Evolutionary conservation across 148 eudicot genomes (phyloP).

Genomic region (Nepenthes mirabilis): DNA sequence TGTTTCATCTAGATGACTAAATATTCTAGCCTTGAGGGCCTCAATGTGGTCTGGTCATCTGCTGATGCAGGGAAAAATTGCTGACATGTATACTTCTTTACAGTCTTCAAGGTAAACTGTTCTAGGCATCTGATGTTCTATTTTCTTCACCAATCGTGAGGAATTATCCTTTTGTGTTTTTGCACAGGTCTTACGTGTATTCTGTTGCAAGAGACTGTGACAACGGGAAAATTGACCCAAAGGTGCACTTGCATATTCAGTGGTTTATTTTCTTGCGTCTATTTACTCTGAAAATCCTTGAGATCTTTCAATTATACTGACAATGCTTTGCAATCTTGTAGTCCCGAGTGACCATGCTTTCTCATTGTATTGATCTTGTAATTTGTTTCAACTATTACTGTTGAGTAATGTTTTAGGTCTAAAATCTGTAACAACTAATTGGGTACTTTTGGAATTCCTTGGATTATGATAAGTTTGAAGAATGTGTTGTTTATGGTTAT

Average conservation of each 20-base stretch:
- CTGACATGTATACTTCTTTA: constrained; percentile 94
- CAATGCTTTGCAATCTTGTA: too few relatives aligned
- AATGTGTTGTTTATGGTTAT: too few relatives aligned
- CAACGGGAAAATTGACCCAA: constrained; percentile 52
- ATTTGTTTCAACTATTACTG: too few relatives aligned
- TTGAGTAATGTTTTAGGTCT: too few relatives aligned
- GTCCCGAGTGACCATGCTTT: too few relatives aligned
- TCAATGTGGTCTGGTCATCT: constrained; percentile 3
- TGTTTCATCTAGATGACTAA: background rate
- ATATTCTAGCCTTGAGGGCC: background rate
- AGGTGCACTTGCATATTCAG: constrained; percentile 28
- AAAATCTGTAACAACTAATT: too few relatives aligned
- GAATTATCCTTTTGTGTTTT: background rate
- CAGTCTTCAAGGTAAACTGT: constrained; percentile 73
- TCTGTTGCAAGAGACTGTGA: constrained; percentile 97
- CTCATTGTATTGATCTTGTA: too few relatives aligned
- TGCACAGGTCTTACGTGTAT: constrained; percentile 79
- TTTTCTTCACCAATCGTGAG: constrained; percentile 1
- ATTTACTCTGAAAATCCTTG: background rate
- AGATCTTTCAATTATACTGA: background rate
- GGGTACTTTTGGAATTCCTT: too few relatives aligned
- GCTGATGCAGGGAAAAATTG: constrained; percentile 77
- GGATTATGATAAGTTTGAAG: too few relatives aligned
- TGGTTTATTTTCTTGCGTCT: background rate
- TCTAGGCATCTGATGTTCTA: background rate